Conservation (phyloP, 805 yeast species). For the Isabelozyma pseudorhagii region DNA sequence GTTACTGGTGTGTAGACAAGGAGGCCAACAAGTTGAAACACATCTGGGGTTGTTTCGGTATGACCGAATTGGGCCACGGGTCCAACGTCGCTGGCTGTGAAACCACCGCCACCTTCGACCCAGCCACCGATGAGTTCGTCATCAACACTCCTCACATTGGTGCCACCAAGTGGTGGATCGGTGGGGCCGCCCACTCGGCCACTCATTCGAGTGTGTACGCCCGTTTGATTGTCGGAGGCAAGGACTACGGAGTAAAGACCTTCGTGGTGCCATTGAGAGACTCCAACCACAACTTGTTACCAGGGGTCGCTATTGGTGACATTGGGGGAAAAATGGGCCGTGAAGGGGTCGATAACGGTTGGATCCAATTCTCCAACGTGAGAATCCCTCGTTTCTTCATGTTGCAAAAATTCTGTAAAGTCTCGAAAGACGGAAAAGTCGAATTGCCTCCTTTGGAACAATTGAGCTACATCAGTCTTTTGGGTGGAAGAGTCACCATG, state of each 20-base stretch:
- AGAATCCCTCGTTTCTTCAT: constrained; percentile 79
- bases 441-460: constrained; percentile 83
- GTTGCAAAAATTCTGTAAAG: constrained; percentile 77
- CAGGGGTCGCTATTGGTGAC: constrained; percentile 86
- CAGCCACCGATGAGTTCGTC: constrained; percentile 59
- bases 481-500: constrained; percentile 90
- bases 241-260: constrained; percentile 89
- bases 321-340: constrained; percentile 96
- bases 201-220: constrained; percentile 87
- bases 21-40: constrained; percentile 33
- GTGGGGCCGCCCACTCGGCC: constrained; percentile 95
- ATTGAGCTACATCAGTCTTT: constrained; percentile 80
- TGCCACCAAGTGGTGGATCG: constrained; percentile 99
- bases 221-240: constrained; percentile 71
- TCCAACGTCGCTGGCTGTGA: constrained; percentile 92
- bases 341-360: constrained; percentile 93
- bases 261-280: constrained; percentile 91
- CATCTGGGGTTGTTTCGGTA: constrained; percentile 80
- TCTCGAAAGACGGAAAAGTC: constrained; percentile 66
- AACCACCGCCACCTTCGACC: constrained; percentile 84
- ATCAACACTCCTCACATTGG: constrained; percentile 87
- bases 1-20: constrained; percentile 34
- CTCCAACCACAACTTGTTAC: constrained; percentile 62
- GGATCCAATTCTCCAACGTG: constrained; percentile 89
- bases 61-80: constrained; percentile 93